phyloP scores from a whole-genome alignment of 164 flowering plant genomes.

The Akebia trifoliata region DNA sequence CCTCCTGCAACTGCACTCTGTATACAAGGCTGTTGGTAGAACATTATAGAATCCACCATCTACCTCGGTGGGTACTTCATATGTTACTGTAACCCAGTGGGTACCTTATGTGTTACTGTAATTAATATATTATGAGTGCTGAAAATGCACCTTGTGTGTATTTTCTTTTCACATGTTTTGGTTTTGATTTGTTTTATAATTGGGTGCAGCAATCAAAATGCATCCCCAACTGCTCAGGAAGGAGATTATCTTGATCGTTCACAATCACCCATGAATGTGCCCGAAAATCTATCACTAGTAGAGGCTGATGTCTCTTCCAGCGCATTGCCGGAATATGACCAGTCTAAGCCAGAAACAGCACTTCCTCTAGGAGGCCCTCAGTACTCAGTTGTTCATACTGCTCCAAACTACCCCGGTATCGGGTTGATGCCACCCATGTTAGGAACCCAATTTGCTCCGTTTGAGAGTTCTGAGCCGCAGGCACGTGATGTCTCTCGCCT shows the following conservation, averaged over 20 bases:
- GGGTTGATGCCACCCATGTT: conserved; percentile 57
- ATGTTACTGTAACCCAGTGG: too few relatives aligned
- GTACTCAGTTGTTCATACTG: conserved; percentile 45
- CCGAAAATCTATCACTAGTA: conserved; percentile 34
- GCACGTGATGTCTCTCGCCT: conserved; percentile 61
- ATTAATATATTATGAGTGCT: not conserved
- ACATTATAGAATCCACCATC: too few relatives aligned
- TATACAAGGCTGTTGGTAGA: too few relatives aligned
- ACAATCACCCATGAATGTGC: conserved; percentile 33
- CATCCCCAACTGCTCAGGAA: conserved; percentile 30
- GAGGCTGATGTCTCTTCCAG: conserved; percentile 41
- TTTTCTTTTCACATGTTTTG: not conserved
- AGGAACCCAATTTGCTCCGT: conserved; percentile 50
- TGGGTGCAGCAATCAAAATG: conserved; percentile 41
- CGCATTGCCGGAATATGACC: conserved; percentile 36
- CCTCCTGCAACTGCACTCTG: too few relatives aligned
- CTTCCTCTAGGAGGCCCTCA: conserved; percentile 49
- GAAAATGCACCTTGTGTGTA: not conserved
- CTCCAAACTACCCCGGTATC: conserved; percentile 47
- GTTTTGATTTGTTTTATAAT: not conserved
- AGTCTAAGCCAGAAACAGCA: conserved; percentile 45
- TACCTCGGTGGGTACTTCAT: too few relatives aligned
- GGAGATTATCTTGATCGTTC: conserved; percentile 37
- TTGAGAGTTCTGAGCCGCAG: conserved; percentile 72
- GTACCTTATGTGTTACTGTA: too few relatives aligned